Conservation (phyloP, 768 basidiomycete species). For the Leccinum incarnatum region DNA sequence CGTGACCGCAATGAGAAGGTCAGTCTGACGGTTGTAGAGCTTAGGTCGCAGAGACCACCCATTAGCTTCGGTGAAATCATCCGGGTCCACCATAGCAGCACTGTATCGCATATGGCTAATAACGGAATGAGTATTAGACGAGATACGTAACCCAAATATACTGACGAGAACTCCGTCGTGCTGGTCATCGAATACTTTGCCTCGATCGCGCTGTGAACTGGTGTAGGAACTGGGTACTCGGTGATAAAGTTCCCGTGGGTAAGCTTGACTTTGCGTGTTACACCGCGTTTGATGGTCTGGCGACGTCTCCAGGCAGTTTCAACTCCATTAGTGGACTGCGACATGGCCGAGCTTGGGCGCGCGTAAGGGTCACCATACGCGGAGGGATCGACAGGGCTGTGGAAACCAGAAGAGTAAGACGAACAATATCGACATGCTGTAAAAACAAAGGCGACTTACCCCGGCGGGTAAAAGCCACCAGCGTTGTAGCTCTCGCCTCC, state of each 20-base stretch:
- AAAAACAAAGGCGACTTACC: slow-evolving; percentile 42
- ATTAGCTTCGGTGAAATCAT: slow-evolving; percentile 74
- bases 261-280: slow-evolving; percentile 92
- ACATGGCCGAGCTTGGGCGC: slow-evolving; percentile 52
- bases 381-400: slow-evolving; percentile 52
- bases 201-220: slow-evolving; percentile 81
- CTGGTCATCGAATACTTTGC: slow-evolving; percentile 67
- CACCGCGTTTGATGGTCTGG: slow-evolving; percentile 89
- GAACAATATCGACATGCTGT: neutral
- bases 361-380: slow-evolving; percentile 66
- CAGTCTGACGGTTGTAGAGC: slow-evolving; percentile 85
- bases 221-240: slow-evolving; percentile 85
- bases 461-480: slow-evolving; percentile 69
- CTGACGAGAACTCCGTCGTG: slow-evolving; percentile 90
- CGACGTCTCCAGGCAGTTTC: slow-evolving; percentile 70
- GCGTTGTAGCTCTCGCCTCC: slow-evolving; percentile 51
- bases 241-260: slow-evolving; percentile 91
- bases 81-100: slow-evolving; percentile 88
- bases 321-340: slow-evolving; percentile 52
- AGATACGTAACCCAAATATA: slow-evolving; percentile 7
- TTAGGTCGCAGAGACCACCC: slow-evolving; percentile 87
- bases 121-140: neutral
- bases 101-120: slow-evolving; percentile 87
- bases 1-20: slow-evolving; percentile 91
- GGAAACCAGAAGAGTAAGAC: slow-evolving; percentile 12